Evolutionary conservation across 305 asterid species (phyloP), one percentile per base, ranked within the genome.

Genomic region (Fraxinus paxiana): DNA sequence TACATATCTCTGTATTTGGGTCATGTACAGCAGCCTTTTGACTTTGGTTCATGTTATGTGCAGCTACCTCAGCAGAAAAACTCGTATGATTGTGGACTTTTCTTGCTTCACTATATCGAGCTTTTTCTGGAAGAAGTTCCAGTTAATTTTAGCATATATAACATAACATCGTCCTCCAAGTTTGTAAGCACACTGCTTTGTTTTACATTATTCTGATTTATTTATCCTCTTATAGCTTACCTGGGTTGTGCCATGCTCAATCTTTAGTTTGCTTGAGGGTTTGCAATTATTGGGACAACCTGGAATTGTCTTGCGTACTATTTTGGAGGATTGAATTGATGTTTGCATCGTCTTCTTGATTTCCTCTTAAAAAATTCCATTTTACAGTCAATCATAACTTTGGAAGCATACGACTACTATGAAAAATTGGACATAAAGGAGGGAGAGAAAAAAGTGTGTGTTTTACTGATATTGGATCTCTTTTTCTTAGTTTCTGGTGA

Each of bases 21-120:
- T 65, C 22, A 18, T 31, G 82, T 48, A 24, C 67, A 79, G 22
- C n/a, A 59, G 81, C 83, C 85, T 82, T 71, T 81, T 85, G 78
- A 85, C 86, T 80, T 75, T 17, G 61, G 67, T 65, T 81, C 77
- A 54, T 86, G 79, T 8, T 41, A 78, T 63, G 75, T 88, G 95
- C 92, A 94, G 98, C 85, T 96, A 79, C 99, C 99, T 0, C 99
- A 96, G 85, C 99, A 96, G 92, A 96, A 85, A 83, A 96, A 96
- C 81, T 84, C 89, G 6, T 94, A 82, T 70, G 99, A 96, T 86
- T 96, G 99, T 85, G 99, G 98, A 73, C 97, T 96, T 85, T 96
- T 94, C 88, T 89, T 96, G 85, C 99, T 96, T 76, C 99, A 96
- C 85, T 92, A 92, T 43, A 95, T 94, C 26, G 99, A 96, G 89